phyloP scores from a whole-genome alignment of 345 rosid genomes.

The Camelina laxa region DNA sequence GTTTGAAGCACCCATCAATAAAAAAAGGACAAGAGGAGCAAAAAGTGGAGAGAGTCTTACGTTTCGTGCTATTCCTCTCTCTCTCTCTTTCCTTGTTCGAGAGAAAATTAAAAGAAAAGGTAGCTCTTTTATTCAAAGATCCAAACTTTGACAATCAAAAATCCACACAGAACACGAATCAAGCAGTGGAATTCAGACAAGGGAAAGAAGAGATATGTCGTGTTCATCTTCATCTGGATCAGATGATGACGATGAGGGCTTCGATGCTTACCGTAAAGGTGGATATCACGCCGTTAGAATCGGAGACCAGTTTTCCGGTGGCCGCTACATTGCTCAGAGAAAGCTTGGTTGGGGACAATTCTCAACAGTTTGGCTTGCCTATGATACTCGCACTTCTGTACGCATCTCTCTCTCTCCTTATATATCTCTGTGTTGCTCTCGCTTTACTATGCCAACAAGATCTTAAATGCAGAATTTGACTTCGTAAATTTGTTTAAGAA shows the following conservation, averaged over 20 bases:
- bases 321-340: constrained; percentile 91
- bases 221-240: constrained; percentile 95
- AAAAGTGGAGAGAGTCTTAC: constrained; percentile 49
- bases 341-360: constrained; percentile 99
- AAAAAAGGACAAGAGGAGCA: constrained; percentile 41
- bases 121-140: constrained; percentile 39
- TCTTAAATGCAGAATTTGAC: constrained; percentile 13
- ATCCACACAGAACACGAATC: constrained; percentile 22
- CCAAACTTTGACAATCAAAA: constrained; percentile 38
- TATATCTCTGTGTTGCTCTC: not conserved
- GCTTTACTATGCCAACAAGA: constrained; percentile 3
- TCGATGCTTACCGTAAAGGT: constrained; percentile 92
- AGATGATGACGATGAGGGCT: constrained; percentile 90
- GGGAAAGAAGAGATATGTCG: constrained; percentile 49
- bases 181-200: constrained; percentile 26
- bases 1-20: constrained; percentile 34
- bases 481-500: not conserved
- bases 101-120: constrained; percentile 23
- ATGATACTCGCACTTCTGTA: constrained; percentile 83
- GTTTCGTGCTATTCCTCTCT: constrained; percentile 41
- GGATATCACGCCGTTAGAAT: constrained; percentile 97
- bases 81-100: constrained; percentile 24
- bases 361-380: constrained; percentile 99
- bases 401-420: constrained; percentile 28
- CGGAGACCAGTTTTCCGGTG: constrained; percentile 82